phyloP scores from a whole-genome alignment of 2,329 filamentous ascomycete genomes.

The Stemphylium beticola region DNA sequence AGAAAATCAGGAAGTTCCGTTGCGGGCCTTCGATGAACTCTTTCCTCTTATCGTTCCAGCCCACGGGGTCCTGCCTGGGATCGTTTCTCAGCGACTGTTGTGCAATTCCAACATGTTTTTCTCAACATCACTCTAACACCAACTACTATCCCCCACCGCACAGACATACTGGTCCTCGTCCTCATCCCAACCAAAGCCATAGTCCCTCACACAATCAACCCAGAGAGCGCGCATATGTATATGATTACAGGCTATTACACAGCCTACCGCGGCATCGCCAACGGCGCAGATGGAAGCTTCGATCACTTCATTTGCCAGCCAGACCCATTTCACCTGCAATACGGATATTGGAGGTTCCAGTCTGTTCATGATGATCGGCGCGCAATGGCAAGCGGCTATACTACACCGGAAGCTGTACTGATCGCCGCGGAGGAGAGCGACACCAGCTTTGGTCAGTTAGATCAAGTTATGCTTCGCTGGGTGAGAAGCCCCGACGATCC shows the following conservation, averaged over 20 bases:
- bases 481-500: conserved; percentile 16
- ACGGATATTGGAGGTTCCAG: conserved; percentile 27
- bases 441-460: not conserved
- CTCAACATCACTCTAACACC: too few relatives aligned
- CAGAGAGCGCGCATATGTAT: not conserved
- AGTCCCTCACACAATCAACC: not conserved
- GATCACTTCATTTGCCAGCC: conserved; percentile 8
- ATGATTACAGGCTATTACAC: conserved; percentile 10
- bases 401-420: conserved; percentile 23
- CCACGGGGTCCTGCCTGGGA: too few relatives aligned
- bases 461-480: conserved; percentile 26
- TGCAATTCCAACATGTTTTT: too few relatives aligned
- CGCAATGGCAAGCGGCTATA: conserved; percentile 16
- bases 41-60: too few relatives aligned
- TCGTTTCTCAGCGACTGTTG: too few relatives aligned
- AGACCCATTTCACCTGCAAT: conserved; percentile 2
- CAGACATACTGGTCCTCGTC: too few relatives aligned
- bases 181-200: too few relatives aligned
- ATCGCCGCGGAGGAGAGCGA: conserved; percentile 15
- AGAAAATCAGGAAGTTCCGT: too few relatives aligned
- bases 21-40: too few relatives aligned
- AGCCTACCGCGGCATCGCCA: conserved; percentile 11
- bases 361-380: conserved; percentile 19
- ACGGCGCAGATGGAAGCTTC: conserved; percentile 16
- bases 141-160: too few relatives aligned